Evolutionary conservation across 2,329 filamentous ascomycete genomes (phyloP).

Genomic region (Penicillium sp.): DNA sequence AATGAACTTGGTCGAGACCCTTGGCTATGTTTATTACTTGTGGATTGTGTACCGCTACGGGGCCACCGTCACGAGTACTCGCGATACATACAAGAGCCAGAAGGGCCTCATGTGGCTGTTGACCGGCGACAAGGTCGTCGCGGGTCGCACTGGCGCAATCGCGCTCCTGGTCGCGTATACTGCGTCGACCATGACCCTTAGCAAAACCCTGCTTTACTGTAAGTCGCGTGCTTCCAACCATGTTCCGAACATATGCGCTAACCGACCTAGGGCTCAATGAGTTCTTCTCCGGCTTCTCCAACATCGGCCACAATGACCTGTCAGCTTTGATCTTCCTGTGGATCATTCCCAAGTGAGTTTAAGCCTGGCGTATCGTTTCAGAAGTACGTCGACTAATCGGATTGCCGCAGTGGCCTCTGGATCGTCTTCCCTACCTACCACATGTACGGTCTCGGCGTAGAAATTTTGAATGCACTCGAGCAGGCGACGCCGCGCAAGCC

Average conservation of each 20-base stretch:
- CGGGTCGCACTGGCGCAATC: constrained; percentile 49
- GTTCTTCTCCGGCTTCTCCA: constrained; percentile 55
- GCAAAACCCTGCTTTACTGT: constrained; percentile 66
- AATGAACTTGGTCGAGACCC: constrained; percentile 64
- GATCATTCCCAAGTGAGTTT: constrained; percentile 61
- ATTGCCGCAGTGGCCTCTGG: constrained; percentile 54
- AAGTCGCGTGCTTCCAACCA: constrained; percentile 11
- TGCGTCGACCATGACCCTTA: constrained; percentile 58
- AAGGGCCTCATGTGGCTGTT: constrained; percentile 43
- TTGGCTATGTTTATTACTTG: constrained; percentile 60
- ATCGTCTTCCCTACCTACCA: constrained; percentile 60
- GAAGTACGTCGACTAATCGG: constrained; percentile 12
- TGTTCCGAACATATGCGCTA: background rate
- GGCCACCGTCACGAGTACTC: constrained; percentile 27
- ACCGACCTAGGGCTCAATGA: constrained; percentile 51
- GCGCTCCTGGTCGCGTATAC: constrained; percentile 57
- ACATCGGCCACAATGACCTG: constrained; percentile 58
- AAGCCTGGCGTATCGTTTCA: background rate
- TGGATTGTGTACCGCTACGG: constrained; percentile 48
- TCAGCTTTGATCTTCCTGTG: constrained; percentile 54
- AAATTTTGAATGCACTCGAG: constrained; percentile 58
- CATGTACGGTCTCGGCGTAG: constrained; percentile 54
- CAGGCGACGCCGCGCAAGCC: constrained; percentile 25
- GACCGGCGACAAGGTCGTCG: constrained; percentile 48
- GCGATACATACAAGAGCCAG: constrained; percentile 23